A percentile compares a stretch with the other conserved stretches of the same genome.
Conservation (phyloP, 345 rosid species). For the Citrus sp. region DNA sequence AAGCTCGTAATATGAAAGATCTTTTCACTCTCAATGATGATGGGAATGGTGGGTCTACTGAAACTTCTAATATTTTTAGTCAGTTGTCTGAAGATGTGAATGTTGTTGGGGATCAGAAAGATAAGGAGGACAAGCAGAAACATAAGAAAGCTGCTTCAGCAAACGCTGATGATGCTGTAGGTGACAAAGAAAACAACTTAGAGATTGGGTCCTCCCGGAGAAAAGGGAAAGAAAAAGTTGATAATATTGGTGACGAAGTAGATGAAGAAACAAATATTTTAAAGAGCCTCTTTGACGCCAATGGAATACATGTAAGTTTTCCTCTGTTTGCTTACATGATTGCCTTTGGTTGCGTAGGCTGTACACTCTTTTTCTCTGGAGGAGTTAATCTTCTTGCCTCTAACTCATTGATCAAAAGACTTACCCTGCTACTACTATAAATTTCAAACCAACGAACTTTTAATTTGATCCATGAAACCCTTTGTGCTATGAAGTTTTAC, state of each 20-base stretch:
- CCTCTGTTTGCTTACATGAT: neutral
- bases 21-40: slow-evolving; percentile 77
- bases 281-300: slow-evolving; percentile 74
- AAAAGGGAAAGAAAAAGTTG: slow-evolving; percentile 48
- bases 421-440: neutral
- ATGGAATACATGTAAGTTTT: slow-evolving; percentile 85
- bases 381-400: neutral
- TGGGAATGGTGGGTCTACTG: slow-evolving; percentile 60
- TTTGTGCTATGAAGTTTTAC: neutral
- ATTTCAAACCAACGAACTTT: neutral
- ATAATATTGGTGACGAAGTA: slow-evolving; percentile 37
- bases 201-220: slow-evolving; percentile 31
- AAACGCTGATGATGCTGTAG: slow-evolving; percentile 24
- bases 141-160: slow-evolving; percentile 20
- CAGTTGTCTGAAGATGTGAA: slow-evolving; percentile 74
- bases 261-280: slow-evolving; percentile 79
- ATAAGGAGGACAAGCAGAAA: slow-evolving; percentile 23
- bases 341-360: neutral
- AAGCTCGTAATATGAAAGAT: slow-evolving; percentile 97
- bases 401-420: neutral
- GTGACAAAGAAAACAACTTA: slow-evolving; percentile 22
- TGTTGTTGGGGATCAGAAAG: slow-evolving; percentile 52
- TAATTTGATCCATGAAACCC: neutral
- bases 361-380: neutral
- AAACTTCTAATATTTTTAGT: slow-evolving; percentile 83